These are phyloP conservation scores for Dittrichia graveolens DNA, from an alignment of 129 eudicot species.

Conservation along the genomic window DNA sequence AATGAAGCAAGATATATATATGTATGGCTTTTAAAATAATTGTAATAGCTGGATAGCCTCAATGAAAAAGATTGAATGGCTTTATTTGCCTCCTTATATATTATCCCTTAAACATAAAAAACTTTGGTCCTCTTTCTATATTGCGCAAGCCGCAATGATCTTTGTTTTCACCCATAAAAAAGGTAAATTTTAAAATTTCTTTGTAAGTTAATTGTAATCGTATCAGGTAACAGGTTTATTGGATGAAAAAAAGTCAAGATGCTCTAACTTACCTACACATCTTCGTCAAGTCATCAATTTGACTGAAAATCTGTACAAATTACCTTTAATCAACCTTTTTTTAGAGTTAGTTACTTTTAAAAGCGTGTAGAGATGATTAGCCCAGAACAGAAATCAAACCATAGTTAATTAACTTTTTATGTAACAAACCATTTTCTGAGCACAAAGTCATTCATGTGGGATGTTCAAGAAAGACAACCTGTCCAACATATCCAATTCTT, in stretches of 20 bases:
- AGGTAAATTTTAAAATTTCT: not conserved
- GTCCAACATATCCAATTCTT: conserved; percentile 96
- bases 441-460: conserved; percentile 18
- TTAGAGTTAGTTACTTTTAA: not conserved
- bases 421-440: conserved; percentile 1
- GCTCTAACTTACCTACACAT: not conserved
- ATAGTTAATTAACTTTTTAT: conserved; percentile 1
- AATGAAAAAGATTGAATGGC: too few species aligned
- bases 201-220: not conserved
- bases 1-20: too few species aligned
- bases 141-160: not conserved
- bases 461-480: conserved; percentile 51
- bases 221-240: not conserved
- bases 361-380: conserved; percentile 6
- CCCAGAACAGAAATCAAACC: not conserved
- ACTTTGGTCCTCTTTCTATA: not conserved
- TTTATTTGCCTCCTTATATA: too few species aligned
- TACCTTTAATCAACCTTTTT: not conserved
- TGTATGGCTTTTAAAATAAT: too few species aligned
- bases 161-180: not conserved
- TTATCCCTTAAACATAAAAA: not conserved
- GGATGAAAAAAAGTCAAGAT: not conserved
- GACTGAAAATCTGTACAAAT: not conserved
- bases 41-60: too few species aligned
- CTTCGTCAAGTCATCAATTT: conserved; percentile 1